phyloP scores from a whole-genome alignment of 345 rosid genomes.

The Euphorbia peplus region DNA sequence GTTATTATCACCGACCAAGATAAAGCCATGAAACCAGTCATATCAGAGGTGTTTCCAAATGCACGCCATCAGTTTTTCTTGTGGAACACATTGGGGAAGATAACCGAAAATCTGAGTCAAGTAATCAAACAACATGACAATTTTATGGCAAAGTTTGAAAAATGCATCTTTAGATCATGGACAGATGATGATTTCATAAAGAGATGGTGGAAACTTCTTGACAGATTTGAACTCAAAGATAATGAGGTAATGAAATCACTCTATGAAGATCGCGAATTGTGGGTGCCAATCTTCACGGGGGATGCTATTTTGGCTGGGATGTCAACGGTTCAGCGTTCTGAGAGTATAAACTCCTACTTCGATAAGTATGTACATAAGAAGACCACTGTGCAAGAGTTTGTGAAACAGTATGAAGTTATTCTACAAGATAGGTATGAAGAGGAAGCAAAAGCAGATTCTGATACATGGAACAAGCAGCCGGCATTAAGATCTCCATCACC shows the following conservation, averaged over 20 bases:
- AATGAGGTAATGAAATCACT: constrained; percentile 51
- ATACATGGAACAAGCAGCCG: constrained; percentile 61
- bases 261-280: constrained; percentile 55
- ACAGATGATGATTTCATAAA: constrained; percentile 45
- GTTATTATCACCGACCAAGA: constrained; percentile 57
- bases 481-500: constrained; percentile 70
- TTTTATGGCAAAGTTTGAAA: constrained; percentile 53
- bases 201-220: constrained; percentile 70
- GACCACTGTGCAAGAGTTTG: constrained; percentile 56
- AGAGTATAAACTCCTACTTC: constrained; percentile 52
- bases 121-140: constrained; percentile 51
- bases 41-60: constrained; percentile 46
- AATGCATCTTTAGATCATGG: constrained; percentile 69
- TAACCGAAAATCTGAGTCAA: constrained; percentile 50
- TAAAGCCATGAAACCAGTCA: constrained; percentile 36
- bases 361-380: constrained; percentile 67
- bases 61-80: constrained; percentile 51
- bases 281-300: constrained; percentile 60
- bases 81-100: constrained; percentile 57
- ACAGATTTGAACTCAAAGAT: constrained; percentile 51
- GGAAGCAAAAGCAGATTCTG: constrained; percentile 69
- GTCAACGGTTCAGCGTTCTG: constrained; percentile 55
- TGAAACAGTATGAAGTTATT: constrained; percentile 50
- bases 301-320: constrained; percentile 56
- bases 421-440: constrained; percentile 62